Evolutionary conservation across 176 grass and related monocot genomes (phyloP).

Genomic region (Ensete ventricosum): DNA sequence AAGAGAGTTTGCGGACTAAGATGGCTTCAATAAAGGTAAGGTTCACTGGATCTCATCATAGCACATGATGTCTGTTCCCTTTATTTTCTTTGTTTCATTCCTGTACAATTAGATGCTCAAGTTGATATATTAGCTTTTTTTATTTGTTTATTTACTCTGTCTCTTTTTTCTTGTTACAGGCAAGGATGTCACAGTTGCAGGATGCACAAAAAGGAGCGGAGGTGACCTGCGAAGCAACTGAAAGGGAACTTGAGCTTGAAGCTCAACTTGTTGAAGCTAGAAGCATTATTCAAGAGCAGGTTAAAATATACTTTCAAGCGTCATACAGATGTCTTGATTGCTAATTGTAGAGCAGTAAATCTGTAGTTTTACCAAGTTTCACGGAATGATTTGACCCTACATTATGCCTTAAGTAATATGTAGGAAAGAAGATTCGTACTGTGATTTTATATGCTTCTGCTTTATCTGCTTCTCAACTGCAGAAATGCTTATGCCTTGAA

Average conservation of each 20-base stretch:
- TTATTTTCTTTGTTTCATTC: neutral
- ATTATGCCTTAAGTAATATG: too few relatives aligned
- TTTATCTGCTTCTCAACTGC: too few relatives aligned
- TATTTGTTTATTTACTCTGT: conserved; percentile 11
- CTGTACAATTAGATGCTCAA: too few relatives aligned
- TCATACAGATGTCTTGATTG: neutral
- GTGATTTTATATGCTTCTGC: too few relatives aligned
- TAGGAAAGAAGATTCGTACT: too few relatives aligned
- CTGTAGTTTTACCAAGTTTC: neutral
- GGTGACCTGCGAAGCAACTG: conserved; percentile 86
- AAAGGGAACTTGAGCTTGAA: conserved; percentile 97
- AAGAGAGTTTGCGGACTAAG: conserved; percentile 98
- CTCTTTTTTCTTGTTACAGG: conserved; percentile 26
- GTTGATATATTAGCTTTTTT: neutral
- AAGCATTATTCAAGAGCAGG: conserved; percentile 99
- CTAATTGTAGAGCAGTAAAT: neutral
- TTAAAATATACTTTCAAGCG: conserved; percentile 7
- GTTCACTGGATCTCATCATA: neutral
- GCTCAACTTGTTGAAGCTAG: conserved; percentile 99
- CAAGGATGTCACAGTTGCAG: conserved; percentile 90
- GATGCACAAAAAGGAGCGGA: conserved; percentile 98
- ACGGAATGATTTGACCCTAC: neutral
- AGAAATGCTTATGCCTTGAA: too few relatives aligned
- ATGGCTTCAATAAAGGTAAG: conserved; percentile 96
- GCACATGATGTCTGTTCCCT: neutral